Evolutionary conservation across 2,329 filamentous ascomycete species (phyloP), one percentile per base, ranked within the genome.

Genomic region (Fusarium anthophilum): DNA sequence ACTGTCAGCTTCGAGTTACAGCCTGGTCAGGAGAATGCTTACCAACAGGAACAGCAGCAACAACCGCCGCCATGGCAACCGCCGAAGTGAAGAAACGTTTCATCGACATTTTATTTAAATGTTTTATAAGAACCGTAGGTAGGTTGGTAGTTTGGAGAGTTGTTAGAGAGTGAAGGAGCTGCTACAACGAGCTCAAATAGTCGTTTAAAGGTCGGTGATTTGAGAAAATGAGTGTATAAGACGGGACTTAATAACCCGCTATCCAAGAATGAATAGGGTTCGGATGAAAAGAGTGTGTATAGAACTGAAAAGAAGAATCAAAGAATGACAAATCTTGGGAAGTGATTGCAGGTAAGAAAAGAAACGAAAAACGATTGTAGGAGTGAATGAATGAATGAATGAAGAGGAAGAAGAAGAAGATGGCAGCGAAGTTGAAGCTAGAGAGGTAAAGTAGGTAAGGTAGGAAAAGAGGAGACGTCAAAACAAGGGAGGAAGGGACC

Each of bases 11-110:
- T 56, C 17, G 20, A 43, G 32, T 24, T 22, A 14, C 18, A 18
- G 30, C 26, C 17, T 39, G 22, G n/a, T 12, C n/a, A 17, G 10
- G 18, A 14, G 14, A 37, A 14, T 24, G 66, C 75, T 72, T 62
- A 81, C 79, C 67, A 48, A 77, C 66, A 44, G 80, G 78, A 22
- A 73, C 55, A 51, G 73, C 74, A 51, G 69, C 47, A 56, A 74
- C 74, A 24, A 76, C 60, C 14, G 71, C 72, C 38, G 71, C 72
- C 53, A 79, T 67, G 37, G 70, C 75, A 51, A 80, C 38, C 22
- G 68, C 77, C 32, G 78, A 77, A 56, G 78, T 62, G 24, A 81
- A 63, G 53, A 76, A 60, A 22, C 55, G 67, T 39, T 65, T 71
- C 60, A 77, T 26, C 22, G 69, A 47, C 78, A 81, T 74, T 72